These are phyloP conservation scores for Glaciozyma antarctica DNA, from an alignment of 768 basidiomycete genomes.

Conservation along the genomic window DNA sequence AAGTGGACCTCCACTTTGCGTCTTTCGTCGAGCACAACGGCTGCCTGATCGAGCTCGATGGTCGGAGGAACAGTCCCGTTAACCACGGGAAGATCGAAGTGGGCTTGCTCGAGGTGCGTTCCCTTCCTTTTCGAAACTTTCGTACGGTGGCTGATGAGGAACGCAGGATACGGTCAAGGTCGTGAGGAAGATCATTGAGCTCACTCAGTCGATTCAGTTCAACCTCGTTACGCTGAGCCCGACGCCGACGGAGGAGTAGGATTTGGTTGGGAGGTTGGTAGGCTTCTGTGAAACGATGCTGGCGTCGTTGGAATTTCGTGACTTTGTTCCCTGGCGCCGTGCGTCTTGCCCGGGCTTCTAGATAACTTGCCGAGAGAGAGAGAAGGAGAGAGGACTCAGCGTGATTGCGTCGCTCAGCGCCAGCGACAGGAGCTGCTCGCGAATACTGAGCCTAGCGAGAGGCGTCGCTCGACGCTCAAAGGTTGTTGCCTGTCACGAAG, in stretches of 20 bases:
- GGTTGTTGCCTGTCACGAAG: too few species aligned
- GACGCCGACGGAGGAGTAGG: conserved; percentile 29
- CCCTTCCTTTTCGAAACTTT: background rate
- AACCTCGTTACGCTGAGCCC: conserved; percentile 56
- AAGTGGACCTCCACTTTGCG: conserved; percentile 76
- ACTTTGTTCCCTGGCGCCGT: too few species aligned
- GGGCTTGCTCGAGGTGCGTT: conserved; percentile 22
- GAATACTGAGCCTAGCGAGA: too few species aligned
- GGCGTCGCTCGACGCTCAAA: too few species aligned
- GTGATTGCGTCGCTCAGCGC: too few species aligned
- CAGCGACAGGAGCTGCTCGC: too few species aligned
- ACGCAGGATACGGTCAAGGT: conserved; percentile 56
- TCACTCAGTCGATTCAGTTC: conserved; percentile 52
- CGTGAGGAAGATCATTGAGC: conserved; percentile 50
- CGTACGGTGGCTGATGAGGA: background rate
- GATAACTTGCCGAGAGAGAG: too few species aligned
- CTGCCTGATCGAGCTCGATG: conserved; percentile 75
- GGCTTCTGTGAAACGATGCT: too few species aligned
- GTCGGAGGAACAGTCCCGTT: conserved; percentile 63
- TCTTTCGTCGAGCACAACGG: conserved; percentile 53
- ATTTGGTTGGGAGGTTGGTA: background rate
- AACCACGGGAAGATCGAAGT: conserved; percentile 46
- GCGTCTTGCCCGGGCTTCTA: too few species aligned
- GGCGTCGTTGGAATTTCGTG: too few species aligned
- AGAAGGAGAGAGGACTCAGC: too few species aligned